Percentiles rank a stretch among this genome's conserved stretches.
phyloP scores from a whole-genome alignment of 2,329 filamentous ascomycete species.

The Coniochaeta hoffmannii region DNA sequence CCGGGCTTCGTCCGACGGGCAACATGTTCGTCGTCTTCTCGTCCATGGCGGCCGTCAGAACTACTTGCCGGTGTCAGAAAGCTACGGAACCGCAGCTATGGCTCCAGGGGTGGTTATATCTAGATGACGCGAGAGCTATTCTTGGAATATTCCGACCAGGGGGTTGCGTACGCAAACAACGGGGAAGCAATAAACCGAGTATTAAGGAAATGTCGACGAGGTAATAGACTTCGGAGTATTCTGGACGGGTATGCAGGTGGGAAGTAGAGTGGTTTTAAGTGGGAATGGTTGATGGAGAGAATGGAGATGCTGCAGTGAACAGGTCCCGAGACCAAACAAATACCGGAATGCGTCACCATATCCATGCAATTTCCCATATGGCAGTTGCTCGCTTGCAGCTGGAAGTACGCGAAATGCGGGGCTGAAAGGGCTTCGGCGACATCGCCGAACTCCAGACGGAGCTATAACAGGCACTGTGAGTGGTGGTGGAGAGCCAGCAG shows the following conservation, averaged over 20 bases:
- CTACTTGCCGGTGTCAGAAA: not conserved
- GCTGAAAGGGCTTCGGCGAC: not conserved
- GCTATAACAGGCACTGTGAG: no score
- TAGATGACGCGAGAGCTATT: not conserved
- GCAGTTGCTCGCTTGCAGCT: not conserved
- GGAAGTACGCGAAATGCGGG: not conserved
- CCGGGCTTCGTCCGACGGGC: not conserved
- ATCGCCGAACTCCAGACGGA: no score
- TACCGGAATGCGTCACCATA: not conserved
- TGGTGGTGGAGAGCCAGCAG: no score
- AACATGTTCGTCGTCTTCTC: conserved; percentile 8
- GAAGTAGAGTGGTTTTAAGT: not conserved
- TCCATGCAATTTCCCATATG: not conserved
- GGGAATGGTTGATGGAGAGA: not conserved
- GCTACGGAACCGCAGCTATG: not conserved
- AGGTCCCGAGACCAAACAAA: not conserved
- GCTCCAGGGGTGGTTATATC: not conserved
- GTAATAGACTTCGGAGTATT: not conserved
- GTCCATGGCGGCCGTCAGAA: conserved; percentile 8
- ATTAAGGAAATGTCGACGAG: not conserved
- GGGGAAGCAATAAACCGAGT: not conserved
- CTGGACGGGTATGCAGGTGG: not conserved
- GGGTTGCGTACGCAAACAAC: not conserved
- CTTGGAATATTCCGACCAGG: no score
- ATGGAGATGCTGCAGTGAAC: no score